Percentiles rank a stretch among this genome's conserved stretches.
Conservation (phyloP, 1,284 basidiomycete genomes). For the Heterobasidion parviporum region DNA sequence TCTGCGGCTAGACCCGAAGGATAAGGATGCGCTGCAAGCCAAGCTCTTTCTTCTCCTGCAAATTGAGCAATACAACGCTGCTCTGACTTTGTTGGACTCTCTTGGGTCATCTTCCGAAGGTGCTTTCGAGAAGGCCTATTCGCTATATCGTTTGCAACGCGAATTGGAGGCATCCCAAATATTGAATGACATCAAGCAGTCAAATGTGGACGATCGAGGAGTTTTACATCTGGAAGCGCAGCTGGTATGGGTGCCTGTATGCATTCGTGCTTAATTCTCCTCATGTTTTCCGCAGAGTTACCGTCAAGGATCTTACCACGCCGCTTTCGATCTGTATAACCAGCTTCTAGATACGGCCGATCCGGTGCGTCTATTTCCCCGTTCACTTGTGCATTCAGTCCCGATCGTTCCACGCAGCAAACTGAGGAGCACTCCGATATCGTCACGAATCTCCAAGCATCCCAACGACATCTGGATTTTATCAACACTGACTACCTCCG, state of each 20-base stretch:
- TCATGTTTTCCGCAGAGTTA: slow-evolving; percentile 45
- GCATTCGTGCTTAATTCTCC: slow-evolving; percentile 1
- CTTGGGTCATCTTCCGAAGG: slow-evolving; percentile 21
- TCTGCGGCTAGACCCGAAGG: slow-evolving; percentile 56
- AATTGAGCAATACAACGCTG: slow-evolving; percentile 66
- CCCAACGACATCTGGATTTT: slow-evolving; percentile 77
- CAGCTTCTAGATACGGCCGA: slow-evolving; percentile 69
- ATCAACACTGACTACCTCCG: slow-evolving; percentile 61
- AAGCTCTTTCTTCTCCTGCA: slow-evolving; percentile 80
- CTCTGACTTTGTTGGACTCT: slow-evolving; percentile 43
- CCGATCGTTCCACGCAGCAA: slow-evolving; percentile 33
- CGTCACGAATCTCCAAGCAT: slow-evolving; percentile 72
- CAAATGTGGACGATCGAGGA: slow-evolving; percentile 45
- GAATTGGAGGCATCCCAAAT: slow-evolving; percentile 57
- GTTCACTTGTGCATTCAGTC: neutral
- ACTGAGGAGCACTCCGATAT: slow-evolving; percentile 86
- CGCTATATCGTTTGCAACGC: slow-evolving; percentile 71
- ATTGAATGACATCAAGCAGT: slow-evolving; percentile 41
- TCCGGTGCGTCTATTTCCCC: slow-evolving; percentile 34
- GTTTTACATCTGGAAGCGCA: slow-evolving; percentile 78
- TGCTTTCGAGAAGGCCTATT: slow-evolving; percentile 72
- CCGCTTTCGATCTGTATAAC: slow-evolving; percentile 69
- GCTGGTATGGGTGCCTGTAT: slow-evolving; percentile 42
- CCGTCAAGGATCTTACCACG: slow-evolving; percentile 66
- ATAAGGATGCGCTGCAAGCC: slow-evolving; percentile 67